Conservation (phyloP, 2,329 filamentous ascomycete genomes). For the Penicillium sp. region DNA sequence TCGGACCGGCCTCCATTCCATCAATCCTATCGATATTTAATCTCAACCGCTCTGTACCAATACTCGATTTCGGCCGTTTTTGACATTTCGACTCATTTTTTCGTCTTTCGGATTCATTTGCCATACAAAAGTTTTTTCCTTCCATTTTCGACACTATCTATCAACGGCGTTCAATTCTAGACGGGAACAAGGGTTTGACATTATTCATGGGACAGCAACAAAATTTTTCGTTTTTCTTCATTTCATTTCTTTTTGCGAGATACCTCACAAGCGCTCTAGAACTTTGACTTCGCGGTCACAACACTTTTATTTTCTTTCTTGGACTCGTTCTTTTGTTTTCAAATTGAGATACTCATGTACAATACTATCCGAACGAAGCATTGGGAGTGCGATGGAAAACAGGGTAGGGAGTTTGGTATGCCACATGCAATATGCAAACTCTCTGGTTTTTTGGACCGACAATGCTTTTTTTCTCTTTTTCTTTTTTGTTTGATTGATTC, state of each 20-base stretch:
- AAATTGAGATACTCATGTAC: conserved; percentile 19
- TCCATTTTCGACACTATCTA: conserved; percentile 6
- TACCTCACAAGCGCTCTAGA: conserved; percentile 36
- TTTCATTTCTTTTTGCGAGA: conserved; percentile 23
- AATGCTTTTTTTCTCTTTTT: neutral
- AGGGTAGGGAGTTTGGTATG: too few relatives aligned
- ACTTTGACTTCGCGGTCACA: conserved; percentile 34
- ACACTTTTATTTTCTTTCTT: conserved; percentile 13
- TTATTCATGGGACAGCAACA: conserved; percentile 5
- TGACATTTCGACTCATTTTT: neutral
- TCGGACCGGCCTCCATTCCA: neutral
- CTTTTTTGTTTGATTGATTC: conserved; percentile 6
- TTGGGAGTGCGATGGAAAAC: neutral
- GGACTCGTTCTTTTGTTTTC: conserved; percentile 14
- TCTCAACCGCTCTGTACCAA: conserved; percentile 5
- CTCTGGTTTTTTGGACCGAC: neutral
- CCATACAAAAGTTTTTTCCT: neutral
- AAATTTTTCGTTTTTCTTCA: neutral
- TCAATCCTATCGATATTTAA: neutral
- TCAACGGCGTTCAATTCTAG: conserved; percentile 36
- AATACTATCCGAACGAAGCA: conserved; percentile 16
- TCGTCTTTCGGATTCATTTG: conserved; percentile 12
- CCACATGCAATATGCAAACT: too few relatives aligned
- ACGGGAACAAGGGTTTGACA: conserved; percentile 25
- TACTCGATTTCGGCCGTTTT: conserved; percentile 5